Percentiles rank a stretch among this genome's conserved stretches.
phyloP scores from a whole-genome alignment of 2,329 filamentous ascomycete genomes.

The Talaromyces sp. region DNA sequence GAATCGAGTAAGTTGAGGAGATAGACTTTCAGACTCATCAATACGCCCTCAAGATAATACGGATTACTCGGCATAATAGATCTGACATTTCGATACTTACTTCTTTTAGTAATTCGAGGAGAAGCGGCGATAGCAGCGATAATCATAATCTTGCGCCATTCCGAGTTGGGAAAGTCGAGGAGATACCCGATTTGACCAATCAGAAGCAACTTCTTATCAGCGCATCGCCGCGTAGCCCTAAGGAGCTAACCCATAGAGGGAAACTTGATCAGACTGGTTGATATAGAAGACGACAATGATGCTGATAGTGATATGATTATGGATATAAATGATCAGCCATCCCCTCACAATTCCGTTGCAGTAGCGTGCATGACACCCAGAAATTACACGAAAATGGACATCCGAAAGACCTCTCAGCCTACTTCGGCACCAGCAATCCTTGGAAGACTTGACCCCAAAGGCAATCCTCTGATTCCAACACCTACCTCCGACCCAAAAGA shows the following conservation, averaged over 20 bases:
- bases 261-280: neutral
- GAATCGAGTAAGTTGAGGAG: neutral
- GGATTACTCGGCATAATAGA: neutral
- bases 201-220: conserved; percentile 6
- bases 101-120: neutral
- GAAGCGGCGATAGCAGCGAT: neutral
- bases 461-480: neutral
- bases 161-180: conserved; percentile 5
- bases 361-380: neutral
- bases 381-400: neutral
- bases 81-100: neutral
- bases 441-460: neutral
- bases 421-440: neutral
- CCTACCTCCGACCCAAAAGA: conserved; percentile 2
- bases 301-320: neutral
- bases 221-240: neutral
- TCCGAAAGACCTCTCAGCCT: neutral
- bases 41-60: neutral
- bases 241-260: neutral
- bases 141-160: neutral
- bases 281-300: neutral
- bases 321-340: neutral
- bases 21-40: neutral
- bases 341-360: neutral
- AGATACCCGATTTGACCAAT: conserved; percentile 1